Percentiles rank a stretch among this genome's conserved stretches.
Conservation (phyloP, 495 filamentous ascomycete genomes). For the Xylaria intraflava region DNA sequence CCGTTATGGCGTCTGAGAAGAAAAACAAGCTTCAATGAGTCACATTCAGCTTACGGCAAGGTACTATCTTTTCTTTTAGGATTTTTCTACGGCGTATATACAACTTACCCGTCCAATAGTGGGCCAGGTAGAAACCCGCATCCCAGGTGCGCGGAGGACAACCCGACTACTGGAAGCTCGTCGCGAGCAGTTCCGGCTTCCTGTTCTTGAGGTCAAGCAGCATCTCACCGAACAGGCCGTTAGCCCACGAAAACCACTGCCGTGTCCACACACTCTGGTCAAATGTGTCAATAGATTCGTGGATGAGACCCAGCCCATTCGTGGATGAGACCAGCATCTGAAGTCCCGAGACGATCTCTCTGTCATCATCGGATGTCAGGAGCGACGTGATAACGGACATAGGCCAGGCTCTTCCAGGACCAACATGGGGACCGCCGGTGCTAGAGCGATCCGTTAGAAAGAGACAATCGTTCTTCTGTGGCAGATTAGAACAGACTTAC, state of each 20-base stretch:
- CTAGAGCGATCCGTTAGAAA: slow-evolving; percentile 26
- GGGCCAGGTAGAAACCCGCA: background rate
- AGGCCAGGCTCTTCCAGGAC: slow-evolving; percentile 49
- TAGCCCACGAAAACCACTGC: slow-evolving; percentile 56
- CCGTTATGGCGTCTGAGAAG: background rate
- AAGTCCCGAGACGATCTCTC: slow-evolving; percentile 46
- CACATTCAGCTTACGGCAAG: background rate
- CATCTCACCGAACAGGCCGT: slow-evolving; percentile 54
- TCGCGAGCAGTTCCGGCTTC: slow-evolving; percentile 39
- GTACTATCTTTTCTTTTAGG: too few species aligned
- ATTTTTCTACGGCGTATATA: background rate
- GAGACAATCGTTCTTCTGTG: slow-evolving; percentile 30
- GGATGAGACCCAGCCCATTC: slow-evolving; percentile 40
- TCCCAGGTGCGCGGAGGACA: background rate
- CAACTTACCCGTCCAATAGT: background rate
- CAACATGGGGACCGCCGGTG: slow-evolving; percentile 56
- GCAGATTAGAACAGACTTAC: slow-evolving; percentile 29
- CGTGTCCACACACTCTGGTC: slow-evolving; percentile 38
- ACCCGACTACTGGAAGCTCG: slow-evolving; percentile 26
- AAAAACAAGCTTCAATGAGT: background rate
- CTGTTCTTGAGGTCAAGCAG: slow-evolving; percentile 44
- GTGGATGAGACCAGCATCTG: slow-evolving; percentile 48
- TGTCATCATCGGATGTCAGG: slow-evolving; percentile 47
- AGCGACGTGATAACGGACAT: slow-evolving; percentile 53
- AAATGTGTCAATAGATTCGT: slow-evolving; percentile 32